Evolutionary conservation across 1,139 yeast species (phyloP), one percentile per base, ranked within the genome.

Genomic region (Kluyveromyces sp.): DNA sequence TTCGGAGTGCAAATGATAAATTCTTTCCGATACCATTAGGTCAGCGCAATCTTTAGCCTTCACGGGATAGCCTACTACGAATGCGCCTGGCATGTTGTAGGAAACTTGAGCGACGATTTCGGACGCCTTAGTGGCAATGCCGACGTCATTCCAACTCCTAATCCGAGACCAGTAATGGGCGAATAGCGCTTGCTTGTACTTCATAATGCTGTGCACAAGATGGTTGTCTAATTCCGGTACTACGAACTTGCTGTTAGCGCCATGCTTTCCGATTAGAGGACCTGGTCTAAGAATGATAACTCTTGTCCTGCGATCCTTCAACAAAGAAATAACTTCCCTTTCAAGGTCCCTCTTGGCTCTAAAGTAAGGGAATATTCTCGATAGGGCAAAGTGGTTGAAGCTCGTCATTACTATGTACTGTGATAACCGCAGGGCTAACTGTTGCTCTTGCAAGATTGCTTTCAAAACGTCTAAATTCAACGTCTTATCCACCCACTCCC

Each of bases 281-380:
- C 67, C 67, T 2, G 67, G 66, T 46, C 64, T 53, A 9, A 63
- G 40, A 2, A 63, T 48, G 3, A 54, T 28, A 2, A 60, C 43
- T 11, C 33, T 35, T 51, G 49, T 12, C 60, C 22, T 0, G 47
- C 43, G 26, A 4, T 33, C 12, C 4, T 49, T 46, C 8, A 59
- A 35, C 2, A 46, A 50, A n/a, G 51, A 43, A 25, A 52, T 53
- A 36, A 60, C 43, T 33, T 51, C 50, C 3, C 49, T 44, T 44
- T 63, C 65, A 36, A 61, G 36, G 18, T 42, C 46, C 22, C 45
- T 40, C 46, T 57, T 57, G 3, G 51, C 45, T 17, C 36, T 42
- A 40, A 63, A 61, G 36, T 63, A 63, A 2, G 57, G 57, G 32
- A 56, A 52, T 0, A 56, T 20, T 6, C 40, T 46, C n/a, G 57